These are phyloP conservation scores for Epichloe uncinata DNA, from an alignment of 2,329 filamentous ascomycete species.

Conservation along the genomic window DNA sequence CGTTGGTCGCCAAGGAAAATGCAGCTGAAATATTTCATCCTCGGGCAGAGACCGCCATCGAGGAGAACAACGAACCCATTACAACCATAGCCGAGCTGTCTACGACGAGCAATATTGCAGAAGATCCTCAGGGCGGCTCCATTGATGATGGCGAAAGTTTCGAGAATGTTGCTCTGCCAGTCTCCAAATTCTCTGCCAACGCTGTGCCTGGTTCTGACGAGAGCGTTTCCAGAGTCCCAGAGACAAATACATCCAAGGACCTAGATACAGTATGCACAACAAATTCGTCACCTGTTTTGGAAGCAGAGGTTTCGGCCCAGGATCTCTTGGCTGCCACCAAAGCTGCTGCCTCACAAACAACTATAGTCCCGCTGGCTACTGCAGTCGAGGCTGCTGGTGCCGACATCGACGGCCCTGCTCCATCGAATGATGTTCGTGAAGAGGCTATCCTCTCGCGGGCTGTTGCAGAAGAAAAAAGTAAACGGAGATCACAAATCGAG, in stretches of 20 bases:
- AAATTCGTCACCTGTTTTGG: conserved; percentile 8
- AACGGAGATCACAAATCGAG: conserved; percentile 29
- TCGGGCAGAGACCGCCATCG: not conserved
- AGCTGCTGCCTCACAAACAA: conserved; percentile 7
- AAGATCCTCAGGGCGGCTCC: not conserved
- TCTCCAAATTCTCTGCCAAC: conserved; percentile 10
- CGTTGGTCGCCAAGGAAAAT: not conserved
- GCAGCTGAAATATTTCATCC: not conserved
- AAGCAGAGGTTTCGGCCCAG: conserved; percentile 17
- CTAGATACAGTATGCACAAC: conserved; percentile 5
- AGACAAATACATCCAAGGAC: not conserved
- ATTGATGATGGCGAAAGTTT: conserved; percentile 6
- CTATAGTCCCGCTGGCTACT: not conserved
- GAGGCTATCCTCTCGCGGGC: conserved; percentile 15
- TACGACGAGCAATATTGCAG: not conserved
- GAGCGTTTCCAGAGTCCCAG: not conserved
- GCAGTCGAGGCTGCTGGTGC: not conserved
- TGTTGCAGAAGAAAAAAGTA: conserved; percentile 15
- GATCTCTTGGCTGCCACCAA: conserved; percentile 13
- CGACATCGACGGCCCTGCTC: not conserved
- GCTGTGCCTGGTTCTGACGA: conserved; percentile 8
- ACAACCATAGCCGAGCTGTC: not conserved
- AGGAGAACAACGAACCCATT: not conserved
- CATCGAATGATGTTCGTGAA: conserved; percentile 6
- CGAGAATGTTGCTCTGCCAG: conserved; percentile 6